phyloP scores from a whole-genome alignment of 1,284 basidiomycete species.

The Sporisorium scitamineum region DNA sequence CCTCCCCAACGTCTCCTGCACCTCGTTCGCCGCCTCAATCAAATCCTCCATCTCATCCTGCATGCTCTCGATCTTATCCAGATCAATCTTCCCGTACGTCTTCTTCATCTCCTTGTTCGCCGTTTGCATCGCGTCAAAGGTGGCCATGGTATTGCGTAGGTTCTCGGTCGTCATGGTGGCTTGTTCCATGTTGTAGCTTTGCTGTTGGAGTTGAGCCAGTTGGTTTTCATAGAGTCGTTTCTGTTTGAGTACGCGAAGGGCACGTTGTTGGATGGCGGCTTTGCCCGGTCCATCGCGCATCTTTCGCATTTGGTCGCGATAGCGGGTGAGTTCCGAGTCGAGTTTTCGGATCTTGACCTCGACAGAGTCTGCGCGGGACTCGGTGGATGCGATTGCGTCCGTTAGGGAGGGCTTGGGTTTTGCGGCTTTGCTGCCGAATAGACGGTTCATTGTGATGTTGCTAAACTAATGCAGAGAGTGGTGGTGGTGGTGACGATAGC shows the following conservation, averaged over 20 bases:
- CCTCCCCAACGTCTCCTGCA: slow-evolving; percentile 91
- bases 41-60: slow-evolving; percentile 92
- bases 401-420: slow-evolving; percentile 82
- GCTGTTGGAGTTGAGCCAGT: slow-evolving; percentile 89
- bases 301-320: slow-evolving; percentile 97
- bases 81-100: slow-evolving; percentile 96
- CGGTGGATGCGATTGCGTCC: slow-evolving; percentile 94
- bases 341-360: slow-evolving; percentile 98
- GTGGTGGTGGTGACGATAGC: background rate
- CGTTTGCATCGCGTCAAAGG: slow-evolving; percentile 95
- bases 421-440: slow-evolving; percentile 70
- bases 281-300: slow-evolving; percentile 94
- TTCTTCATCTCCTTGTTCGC: slow-evolving; percentile 97
- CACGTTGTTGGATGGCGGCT: slow-evolving; percentile 94
- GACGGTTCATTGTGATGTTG: slow-evolving; percentile 70
- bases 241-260: slow-evolving; percentile 91
- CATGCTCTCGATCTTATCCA: slow-evolving; percentile 90
- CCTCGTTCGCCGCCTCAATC: slow-evolving; percentile 95
- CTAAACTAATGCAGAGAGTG: slow-evolving; percentile 2
- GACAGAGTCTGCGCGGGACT: slow-evolving; percentile 85
- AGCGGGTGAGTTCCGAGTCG: slow-evolving; percentile 89
- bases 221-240: slow-evolving; percentile 96
- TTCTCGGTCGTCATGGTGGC: slow-evolving; percentile 96
- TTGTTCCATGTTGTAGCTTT: slow-evolving; percentile 99
- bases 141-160: slow-evolving; percentile 99